Percentiles rank a stretch among this genome's conserved stretches.
Evolutionary conservation across 345 rosid genomes (phyloP).

Genomic region (Arabidopsis arenosa): DNA sequence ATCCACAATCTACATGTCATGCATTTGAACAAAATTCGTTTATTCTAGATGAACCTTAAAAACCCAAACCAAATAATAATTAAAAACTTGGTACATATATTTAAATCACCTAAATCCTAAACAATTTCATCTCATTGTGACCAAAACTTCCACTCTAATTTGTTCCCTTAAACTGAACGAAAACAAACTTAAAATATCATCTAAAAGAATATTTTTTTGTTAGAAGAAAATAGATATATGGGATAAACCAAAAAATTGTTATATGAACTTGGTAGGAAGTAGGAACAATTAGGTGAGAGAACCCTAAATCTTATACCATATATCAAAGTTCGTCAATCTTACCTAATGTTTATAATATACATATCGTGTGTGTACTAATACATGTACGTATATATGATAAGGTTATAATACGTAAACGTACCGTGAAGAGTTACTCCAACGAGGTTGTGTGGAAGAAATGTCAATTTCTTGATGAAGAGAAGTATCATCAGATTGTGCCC

Average conservation of each 20-base stretch:
- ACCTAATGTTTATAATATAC: conserved; percentile 13
- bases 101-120: conserved; percentile 21
- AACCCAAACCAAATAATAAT: neutral
- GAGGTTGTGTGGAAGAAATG: conserved; percentile 52
- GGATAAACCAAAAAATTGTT: conserved; percentile 17
- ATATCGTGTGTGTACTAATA: conserved; percentile 11
- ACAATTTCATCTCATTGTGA: neutral
- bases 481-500: conserved; percentile 53
- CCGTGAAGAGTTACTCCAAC: conserved; percentile 87
- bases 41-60: neutral
- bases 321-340: conserved; percentile 1
- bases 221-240: conserved; percentile 1
- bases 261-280: conserved; percentile 28
- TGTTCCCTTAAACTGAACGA: neutral
- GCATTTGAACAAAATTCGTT: neutral
- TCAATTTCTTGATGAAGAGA: conserved; percentile 59
- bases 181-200: conserved; percentile 11
- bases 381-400: neutral
- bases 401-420: conserved; percentile 42
- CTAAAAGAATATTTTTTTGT: neutral
- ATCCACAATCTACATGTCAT: conserved; percentile 11
- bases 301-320: conserved; percentile 13
- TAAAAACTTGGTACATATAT: neutral
- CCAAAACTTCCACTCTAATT: neutral
- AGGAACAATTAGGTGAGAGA: conserved; percentile 33